Base-by-base conservation (phyloP, 2,329 filamentous ascomycete species). In the Colletotrichum plurivorum region DNA sequence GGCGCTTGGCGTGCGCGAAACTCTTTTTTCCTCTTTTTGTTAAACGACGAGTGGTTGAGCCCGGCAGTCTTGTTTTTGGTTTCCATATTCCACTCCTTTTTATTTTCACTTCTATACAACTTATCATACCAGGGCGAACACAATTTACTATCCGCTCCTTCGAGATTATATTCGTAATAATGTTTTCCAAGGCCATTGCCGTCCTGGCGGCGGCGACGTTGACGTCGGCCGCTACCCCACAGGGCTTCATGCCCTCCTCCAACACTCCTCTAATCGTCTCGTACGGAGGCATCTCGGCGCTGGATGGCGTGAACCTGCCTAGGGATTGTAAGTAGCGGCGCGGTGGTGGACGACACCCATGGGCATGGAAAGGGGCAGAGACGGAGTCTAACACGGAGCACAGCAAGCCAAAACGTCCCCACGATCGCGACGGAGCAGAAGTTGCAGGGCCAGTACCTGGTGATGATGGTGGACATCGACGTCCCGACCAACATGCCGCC, bases 381-480 rank as follows among this genome's bases (percentile, higher is more conserved):
- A 25, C 31, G 12, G 1, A 15, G 18, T 18, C 43, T 51, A 46
- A 63, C 65, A 52, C 5, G 3, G 20, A 6, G 45, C 2, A 43
- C 7, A 72, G 70, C 70, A 27, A 69, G 55, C 41, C 63, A 67
- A 20, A 63, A 57, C 2, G 36, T 57, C 16, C 70, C 70, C 12
- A 63, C 65, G 45, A 69, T 72, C 57, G 70, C 68, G 45, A 72
- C 70, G 4, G 68, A 72, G 31, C 56, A 69, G 57, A 61, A 67
- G 51, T 68, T 72, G 4, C 48, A 71, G 53, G 70, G 70, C 39
- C 64, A 69, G 61, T 86, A 84, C 74, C 64, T 85, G 25, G 72
- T 82, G 64, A 73, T 85, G 25, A 75, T 74, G 54, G 72, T 87
- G 31, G 84, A 87, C 70, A 76, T 84, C 16, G 85, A 87, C 75